Conservation (phyloP, 1,139 yeast genomes). For the Kurtzmaniella quercitrusa region DNA sequence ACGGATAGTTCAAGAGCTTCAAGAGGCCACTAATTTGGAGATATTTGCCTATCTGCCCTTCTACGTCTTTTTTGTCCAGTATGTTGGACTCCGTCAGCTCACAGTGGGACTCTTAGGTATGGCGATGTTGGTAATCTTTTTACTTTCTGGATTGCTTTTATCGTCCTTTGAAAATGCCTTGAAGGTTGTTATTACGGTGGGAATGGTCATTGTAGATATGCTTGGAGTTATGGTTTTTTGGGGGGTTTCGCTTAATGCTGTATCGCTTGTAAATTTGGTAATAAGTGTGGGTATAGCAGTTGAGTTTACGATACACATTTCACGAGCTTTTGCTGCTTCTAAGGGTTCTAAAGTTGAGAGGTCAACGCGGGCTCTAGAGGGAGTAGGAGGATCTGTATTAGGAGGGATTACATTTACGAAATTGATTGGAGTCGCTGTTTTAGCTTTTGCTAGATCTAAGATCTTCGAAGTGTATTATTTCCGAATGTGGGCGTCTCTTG, state of each 20-base stretch:
- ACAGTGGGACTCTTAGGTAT: conserved; percentile 52
- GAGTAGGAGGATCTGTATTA: conserved; percentile 83
- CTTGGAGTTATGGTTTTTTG: conserved; percentile 78
- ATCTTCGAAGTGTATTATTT: conserved; percentile 90
- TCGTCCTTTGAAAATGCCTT: conserved; percentile 65
- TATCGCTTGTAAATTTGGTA: conserved; percentile 79
- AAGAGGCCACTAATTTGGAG: conserved; percentile 26
- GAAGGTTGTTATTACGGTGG: conserved; percentile 54
- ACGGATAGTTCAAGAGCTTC: conserved; percentile 62
- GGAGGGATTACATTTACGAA: conserved; percentile 91
- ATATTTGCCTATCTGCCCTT: conserved; percentile 90
- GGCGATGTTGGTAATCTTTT: conserved; percentile 55
- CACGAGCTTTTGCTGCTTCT: conserved; percentile 59
- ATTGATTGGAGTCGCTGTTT: conserved; percentile 77
- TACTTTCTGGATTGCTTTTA: conserved; percentile 52
- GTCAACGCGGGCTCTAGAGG: conserved; percentile 58
- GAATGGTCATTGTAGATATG: conserved; percentile 63
- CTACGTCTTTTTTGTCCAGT: conserved; percentile 89
- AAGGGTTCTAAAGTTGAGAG: conserved; percentile 18
- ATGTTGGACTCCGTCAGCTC: conserved; percentile 54
- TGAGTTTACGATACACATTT: conserved; percentile 86
- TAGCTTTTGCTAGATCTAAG: conserved; percentile 81
- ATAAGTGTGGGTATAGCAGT: conserved; percentile 92
- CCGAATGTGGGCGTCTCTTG: conserved; percentile 90
- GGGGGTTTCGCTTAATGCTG: conserved; percentile 81